A percentile compares a stretch with the other conserved stretches of the same genome.
These are phyloP conservation scores for Xerocomus brunneocitrinus DNA, from an alignment of 768 basidiomycete genomes.

Conservation along the genomic window DNA sequence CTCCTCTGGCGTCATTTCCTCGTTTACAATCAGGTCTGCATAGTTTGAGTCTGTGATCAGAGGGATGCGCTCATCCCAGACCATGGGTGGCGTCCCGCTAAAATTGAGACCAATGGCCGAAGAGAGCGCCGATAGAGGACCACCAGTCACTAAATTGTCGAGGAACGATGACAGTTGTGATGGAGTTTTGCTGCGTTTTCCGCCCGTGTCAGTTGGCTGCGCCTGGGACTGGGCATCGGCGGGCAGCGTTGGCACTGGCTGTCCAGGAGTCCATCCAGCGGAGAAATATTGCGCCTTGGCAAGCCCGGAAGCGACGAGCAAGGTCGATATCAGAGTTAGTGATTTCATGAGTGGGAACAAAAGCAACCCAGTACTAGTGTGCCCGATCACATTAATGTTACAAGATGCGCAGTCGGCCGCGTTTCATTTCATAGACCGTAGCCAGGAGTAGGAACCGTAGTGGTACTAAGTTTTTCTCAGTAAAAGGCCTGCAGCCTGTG, in stretches of 20 bases:
- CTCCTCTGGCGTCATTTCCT: slow-evolving; percentile 58
- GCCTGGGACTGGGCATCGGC: slow-evolving; percentile 13
- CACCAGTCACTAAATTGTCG: slow-evolving; percentile 42
- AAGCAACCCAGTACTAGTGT: background rate
- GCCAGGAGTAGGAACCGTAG: no score
- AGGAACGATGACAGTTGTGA: slow-evolving; percentile 20
- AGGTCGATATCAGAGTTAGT: slow-evolving; percentile 32
- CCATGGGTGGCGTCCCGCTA: slow-evolving; percentile 42
- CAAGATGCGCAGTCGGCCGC: no score
- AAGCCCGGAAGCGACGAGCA: slow-evolving; percentile 18
- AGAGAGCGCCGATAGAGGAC: slow-evolving; percentile 53
- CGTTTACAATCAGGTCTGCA: slow-evolving; percentile 65
- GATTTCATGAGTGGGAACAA: slow-evolving; percentile 44
- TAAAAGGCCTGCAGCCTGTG: no score
- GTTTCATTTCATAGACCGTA: background rate
- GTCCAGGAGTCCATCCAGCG: slow-evolving; percentile 76
- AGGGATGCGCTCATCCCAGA: slow-evolving; percentile 71
- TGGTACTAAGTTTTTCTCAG: no score
- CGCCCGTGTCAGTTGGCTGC: slow-evolving; percentile 18
- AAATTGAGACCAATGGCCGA: slow-evolving; percentile 65
- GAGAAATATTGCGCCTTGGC: slow-evolving; percentile 70
- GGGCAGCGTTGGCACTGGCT: slow-evolving; percentile 39
- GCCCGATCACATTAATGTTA: no score
- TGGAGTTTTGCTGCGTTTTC: slow-evolving; percentile 13
- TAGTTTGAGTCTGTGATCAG: slow-evolving; percentile 83